phyloP scores from a whole-genome alignment of 164 flowering plant species.

The Hamamelis virginiana region DNA sequence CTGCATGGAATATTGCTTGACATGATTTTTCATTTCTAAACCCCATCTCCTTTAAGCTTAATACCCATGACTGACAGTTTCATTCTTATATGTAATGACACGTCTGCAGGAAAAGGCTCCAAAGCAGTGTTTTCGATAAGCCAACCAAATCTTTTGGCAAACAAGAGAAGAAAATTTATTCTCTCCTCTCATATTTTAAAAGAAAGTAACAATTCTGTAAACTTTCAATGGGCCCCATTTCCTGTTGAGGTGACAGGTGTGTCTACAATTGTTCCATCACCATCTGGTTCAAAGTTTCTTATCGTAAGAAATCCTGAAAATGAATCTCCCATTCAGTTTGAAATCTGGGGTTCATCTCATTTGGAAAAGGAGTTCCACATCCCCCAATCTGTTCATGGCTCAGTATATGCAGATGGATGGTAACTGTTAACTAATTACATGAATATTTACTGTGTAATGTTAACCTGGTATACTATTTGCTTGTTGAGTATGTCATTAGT shows the following conservation, averaged over 20 bases:
- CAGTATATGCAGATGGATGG: conserved; percentile 91
- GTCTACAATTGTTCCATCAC: conserved; percentile 78
- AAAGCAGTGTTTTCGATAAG: conserved; percentile 72
- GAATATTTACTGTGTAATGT: neutral
- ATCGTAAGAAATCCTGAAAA: conserved; percentile 71
- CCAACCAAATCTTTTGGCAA: conserved; percentile 79
- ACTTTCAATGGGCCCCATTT: conserved; percentile 92
- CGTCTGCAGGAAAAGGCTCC: conserved; percentile 52
- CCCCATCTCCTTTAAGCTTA: neutral
- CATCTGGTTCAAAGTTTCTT: conserved; percentile 85
- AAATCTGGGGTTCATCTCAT: conserved; percentile 75
- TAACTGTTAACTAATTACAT: conserved; percentile 52
- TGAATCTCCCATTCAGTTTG: conserved; percentile 75
- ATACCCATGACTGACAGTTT: neutral
- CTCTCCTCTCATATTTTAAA: conserved; percentile 54
- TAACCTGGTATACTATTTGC: neutral
- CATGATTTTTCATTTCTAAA: neutral
- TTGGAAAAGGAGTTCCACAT: conserved; percentile 80
- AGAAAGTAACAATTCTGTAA: conserved; percentile 33
- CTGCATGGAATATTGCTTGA: neutral
- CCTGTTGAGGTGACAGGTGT: conserved; percentile 84
- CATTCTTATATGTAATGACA: neutral
- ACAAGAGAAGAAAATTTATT: conserved; percentile 65
- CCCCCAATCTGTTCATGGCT: conserved; percentile 80
- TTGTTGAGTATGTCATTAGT: neutral